Base-by-base conservation (phyloP, 305 asterid species). In the Rubia peregrina region DNA sequence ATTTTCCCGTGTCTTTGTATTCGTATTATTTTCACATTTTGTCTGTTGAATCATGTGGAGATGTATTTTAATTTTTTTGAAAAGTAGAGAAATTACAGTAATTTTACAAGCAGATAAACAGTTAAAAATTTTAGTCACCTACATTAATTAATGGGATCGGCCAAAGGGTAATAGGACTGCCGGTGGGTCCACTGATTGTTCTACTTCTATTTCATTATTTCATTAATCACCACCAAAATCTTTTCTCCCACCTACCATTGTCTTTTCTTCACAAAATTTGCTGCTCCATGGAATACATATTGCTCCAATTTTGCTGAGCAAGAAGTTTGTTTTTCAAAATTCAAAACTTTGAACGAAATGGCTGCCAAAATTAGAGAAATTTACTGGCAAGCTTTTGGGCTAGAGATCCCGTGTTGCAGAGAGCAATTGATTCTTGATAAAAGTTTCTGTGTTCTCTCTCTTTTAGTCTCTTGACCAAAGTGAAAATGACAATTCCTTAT, bases 401-500 rank as follows among this genome's bases (percentile, higher is more conserved):
- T 57, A 11, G 9, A 61, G 74, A 70, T 49, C 26, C 40, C 70
- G 36, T 72, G 70, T 49, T 49, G 56, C 75, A 40, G 46, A 26
- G 49, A 12, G 38, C 8, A 49, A 73, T 36, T 26, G 71, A 53
- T 72, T 53, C 55, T 63, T 16, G 6, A 17, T 36, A 17, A 21
- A 14, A 1, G 10, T 3, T 26, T 38, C 7, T 10, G 21, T 38
- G 24, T 48, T 16, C 60, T 5, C 49, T 16, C 26, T 22, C 16
- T 11, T 53, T 21, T 26, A 21, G 3, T 0, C 11, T 0, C 51
- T 4, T n/a, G 61, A 53, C 17, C 41, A 38, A 17, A 8, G 16
- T 64, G 68, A 64, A 1, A 41, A 64, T 64, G 68, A 64, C 68
- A 3, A 38, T 17, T 64, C 68, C 68, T n/a, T 63, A 7, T 36